Evolutionary conservation across 352 stramenopile species (phyloP).

Genomic region (Globisporangium solare): DNA sequence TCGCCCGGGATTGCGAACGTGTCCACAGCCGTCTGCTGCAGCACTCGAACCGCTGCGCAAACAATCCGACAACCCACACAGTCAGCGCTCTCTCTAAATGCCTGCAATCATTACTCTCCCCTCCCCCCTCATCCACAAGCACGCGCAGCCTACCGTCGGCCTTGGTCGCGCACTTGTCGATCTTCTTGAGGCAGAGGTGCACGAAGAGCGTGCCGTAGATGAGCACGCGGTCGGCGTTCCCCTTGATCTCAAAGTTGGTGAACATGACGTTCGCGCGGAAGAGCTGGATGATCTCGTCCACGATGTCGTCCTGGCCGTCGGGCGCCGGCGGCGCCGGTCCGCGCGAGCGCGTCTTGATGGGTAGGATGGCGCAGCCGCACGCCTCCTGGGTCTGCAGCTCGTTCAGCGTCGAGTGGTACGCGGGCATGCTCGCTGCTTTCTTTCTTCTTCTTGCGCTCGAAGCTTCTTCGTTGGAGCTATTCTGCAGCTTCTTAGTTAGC

Average conservation of each 20-base stretch:
- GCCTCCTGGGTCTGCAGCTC: slow-evolving; percentile 61
- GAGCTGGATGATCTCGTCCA: slow-evolving; percentile 91
- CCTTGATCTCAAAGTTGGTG: slow-evolving; percentile 92
- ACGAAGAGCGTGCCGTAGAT: slow-evolving; percentile 94
- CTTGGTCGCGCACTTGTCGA: slow-evolving; percentile 81
- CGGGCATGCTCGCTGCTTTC: slow-evolving; percentile 52
- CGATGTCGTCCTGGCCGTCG: slow-evolving; percentile 86
- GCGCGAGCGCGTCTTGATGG: slow-evolving; percentile 84
- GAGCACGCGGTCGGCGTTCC: slow-evolving; percentile 87
- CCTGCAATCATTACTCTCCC: not conserved
- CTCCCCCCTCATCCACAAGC: not conserved
- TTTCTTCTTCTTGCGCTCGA: not conserved
- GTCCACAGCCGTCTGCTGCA: slow-evolving; percentile 82
- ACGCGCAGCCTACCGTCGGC: slow-evolving; percentile 39
- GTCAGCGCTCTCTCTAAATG: not conserved
- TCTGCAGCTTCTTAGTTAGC: not conserved
- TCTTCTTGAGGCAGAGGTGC: slow-evolving; percentile 88
- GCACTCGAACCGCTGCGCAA: slow-evolving; percentile 51
- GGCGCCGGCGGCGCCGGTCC: slow-evolving; percentile 82
- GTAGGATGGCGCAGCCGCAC: slow-evolving; percentile 87
- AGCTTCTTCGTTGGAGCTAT: not conserved
- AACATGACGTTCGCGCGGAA: slow-evolving; percentile 94
- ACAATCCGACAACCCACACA: not conserved
- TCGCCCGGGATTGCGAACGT: slow-evolving; percentile 86
- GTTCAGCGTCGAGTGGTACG: slow-evolving; percentile 90